Percentiles rank a stretch among this genome's conserved stretches.
phyloP scores from a whole-genome alignment of 2,329 filamentous ascomycete genomes.

The Amesomyces nigricolor region DNA sequence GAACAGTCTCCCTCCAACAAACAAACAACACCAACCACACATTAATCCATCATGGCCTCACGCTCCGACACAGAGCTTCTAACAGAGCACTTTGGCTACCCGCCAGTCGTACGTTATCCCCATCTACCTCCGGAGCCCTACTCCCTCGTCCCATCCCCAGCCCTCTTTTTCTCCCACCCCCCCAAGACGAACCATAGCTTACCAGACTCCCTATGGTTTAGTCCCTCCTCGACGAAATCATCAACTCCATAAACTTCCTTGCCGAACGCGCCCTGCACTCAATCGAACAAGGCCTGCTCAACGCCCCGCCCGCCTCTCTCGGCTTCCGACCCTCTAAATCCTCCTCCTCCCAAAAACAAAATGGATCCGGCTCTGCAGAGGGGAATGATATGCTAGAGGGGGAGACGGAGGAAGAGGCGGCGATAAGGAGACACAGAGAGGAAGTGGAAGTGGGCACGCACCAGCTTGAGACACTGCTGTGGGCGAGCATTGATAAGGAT shows the following conservation, averaged over 20 bases:
- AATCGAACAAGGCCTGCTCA: conserved; percentile 75
- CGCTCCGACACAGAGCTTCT: conserved; percentile 61
- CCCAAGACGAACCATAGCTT: too few relatives aligned
- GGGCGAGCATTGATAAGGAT: conserved; percentile 74
- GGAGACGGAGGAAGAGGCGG: conserved; percentile 9
- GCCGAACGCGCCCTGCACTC: conserved; percentile 85
- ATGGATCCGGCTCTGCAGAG: too few relatives aligned
- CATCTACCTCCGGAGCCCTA: too few relatives aligned
- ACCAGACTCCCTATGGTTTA: background rate
- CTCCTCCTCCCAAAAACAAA: conserved; percentile 22
- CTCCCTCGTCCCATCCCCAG: conserved; percentile 22
- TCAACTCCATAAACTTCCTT: conserved; percentile 92
- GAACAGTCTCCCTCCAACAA: background rate
- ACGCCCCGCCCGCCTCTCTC: conserved; percentile 66
- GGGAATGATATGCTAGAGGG: background rate
- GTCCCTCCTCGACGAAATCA: conserved; percentile 95
- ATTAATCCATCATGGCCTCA: conserved; percentile 12
- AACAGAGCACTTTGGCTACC: conserved; percentile 94
- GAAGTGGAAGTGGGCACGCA: conserved; percentile 89
- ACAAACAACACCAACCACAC: background rate
- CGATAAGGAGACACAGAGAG: conserved; percentile 47
- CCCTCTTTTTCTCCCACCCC: background rate
- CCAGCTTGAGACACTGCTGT: conserved; percentile 75
- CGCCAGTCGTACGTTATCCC: conserved; percentile 82
- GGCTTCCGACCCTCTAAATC: conserved; percentile 62